phyloP scores from a whole-genome alignment of 805 yeast genomes.

The Candida insectorum region DNA sequence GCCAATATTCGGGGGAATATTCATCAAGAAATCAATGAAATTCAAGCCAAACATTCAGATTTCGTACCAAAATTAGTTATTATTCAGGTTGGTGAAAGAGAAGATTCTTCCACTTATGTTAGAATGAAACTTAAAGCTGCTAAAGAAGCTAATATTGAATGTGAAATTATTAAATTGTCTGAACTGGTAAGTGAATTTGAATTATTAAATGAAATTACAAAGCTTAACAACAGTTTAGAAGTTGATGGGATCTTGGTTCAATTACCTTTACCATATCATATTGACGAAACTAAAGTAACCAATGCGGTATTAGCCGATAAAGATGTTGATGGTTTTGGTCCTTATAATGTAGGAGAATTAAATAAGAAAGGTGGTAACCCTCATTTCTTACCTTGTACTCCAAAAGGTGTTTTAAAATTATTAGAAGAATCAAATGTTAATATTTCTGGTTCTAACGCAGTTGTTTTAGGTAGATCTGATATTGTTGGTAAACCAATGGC shows the following conservation, averaged over 20 bases:
- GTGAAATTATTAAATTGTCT: slow-evolving; percentile 58
- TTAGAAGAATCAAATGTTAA: slow-evolving; percentile 54
- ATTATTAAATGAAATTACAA: slow-evolving; percentile 49
- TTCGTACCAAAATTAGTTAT: slow-evolving; percentile 68
- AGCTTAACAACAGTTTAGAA: slow-evolving; percentile 53
- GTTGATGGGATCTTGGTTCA: slow-evolving; percentile 77
- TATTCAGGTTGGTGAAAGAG: slow-evolving; percentile 73
- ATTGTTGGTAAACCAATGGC: slow-evolving; percentile 84
- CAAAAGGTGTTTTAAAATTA: slow-evolving; percentile 71
- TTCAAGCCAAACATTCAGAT: slow-evolving; percentile 44
- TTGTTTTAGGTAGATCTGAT: slow-evolving; percentile 80
- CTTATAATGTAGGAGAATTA: slow-evolving; percentile 73
- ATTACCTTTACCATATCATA: slow-evolving; percentile 70
- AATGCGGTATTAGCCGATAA: slow-evolving; percentile 62
- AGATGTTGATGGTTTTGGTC: slow-evolving; percentile 84
- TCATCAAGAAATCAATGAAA: slow-evolving; percentile 36
- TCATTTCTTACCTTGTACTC: slow-evolving; percentile 75
- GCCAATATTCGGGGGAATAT: slow-evolving; percentile 33
- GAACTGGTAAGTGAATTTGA: slow-evolving; percentile 54
- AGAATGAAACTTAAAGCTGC: slow-evolving; percentile 80
- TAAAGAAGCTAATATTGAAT: slow-evolving; percentile 60
- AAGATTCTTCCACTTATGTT: slow-evolving; percentile 79
- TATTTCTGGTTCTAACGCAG: slow-evolving; percentile 69
- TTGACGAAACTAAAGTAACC: slow-evolving; percentile 66
- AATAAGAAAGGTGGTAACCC: slow-evolving; percentile 73